Evolutionary conservation across 164 flowering plant species (phyloP).

Genomic region (Vitis riparia): DNA sequence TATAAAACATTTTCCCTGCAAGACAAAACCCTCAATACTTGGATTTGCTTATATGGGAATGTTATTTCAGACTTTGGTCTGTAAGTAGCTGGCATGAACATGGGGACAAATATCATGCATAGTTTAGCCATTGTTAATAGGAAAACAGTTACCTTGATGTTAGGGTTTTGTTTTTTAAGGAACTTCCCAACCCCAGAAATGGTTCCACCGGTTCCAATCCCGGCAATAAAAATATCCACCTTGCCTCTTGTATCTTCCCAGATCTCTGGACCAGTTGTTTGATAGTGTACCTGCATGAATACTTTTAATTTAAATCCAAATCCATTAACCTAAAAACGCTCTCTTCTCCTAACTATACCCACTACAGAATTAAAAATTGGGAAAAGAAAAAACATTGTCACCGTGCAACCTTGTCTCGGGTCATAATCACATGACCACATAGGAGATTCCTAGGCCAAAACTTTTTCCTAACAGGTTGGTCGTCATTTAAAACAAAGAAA

Average conservation of each 20-base stretch:
- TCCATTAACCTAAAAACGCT: neutral
- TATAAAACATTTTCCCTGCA: neutral
- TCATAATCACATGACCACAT: neutral
- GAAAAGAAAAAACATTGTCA: neutral
- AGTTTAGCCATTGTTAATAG: neutral
- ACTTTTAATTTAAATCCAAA: constrained; percentile 3
- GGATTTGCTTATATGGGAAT: neutral
- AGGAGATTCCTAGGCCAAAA: neutral
- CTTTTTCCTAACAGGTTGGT: neutral
- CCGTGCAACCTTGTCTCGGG: no score
- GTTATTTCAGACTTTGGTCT: neutral
- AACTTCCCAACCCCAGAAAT: constrained; percentile 83
- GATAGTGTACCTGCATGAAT: constrained; percentile 75
- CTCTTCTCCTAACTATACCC: no score
- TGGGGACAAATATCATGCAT: neutral
- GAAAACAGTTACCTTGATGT: constrained; percentile 53
- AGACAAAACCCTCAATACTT: neutral
- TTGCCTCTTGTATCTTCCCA: constrained; percentile 98
- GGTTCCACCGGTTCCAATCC: constrained; percentile 98
- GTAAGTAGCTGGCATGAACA: neutral
- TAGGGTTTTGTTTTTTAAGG: constrained; percentile 74
- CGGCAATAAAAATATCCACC: constrained; percentile 90
- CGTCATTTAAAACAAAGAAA: no score
- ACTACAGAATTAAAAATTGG: no score
- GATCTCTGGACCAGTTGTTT: constrained; percentile 98